Evolutionary conservation across 495 filamentous ascomycete species (phyloP).

Genomic region (Aspergillus leporis): DNA sequence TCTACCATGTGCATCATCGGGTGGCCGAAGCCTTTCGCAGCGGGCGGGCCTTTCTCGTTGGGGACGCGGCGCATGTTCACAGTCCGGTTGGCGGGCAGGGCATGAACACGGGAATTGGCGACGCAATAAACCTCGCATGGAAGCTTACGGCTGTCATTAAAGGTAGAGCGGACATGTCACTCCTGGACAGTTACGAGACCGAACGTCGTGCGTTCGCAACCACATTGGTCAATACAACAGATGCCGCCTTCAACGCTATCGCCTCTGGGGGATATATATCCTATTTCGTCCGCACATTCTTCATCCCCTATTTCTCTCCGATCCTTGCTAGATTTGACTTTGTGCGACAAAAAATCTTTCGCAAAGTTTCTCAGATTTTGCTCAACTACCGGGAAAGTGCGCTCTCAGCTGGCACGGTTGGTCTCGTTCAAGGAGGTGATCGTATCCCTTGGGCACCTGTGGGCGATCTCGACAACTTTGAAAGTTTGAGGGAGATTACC

Average conservation of each 20-base stretch:
- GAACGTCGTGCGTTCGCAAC: conserved; percentile 48
- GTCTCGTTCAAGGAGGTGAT: conserved; percentile 32
- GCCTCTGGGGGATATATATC: conserved; percentile 24
- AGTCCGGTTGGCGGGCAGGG: conserved; percentile 59
- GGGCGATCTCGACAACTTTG: conserved; percentile 32
- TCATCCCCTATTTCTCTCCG: conserved; percentile 33
- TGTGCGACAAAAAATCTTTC: conserved; percentile 24
- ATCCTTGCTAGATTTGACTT: conserved; percentile 23
- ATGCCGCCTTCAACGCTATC: conserved; percentile 29
- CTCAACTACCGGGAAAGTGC: conserved; percentile 31
- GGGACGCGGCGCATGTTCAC: conserved; percentile 58
- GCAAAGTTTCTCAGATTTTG: conserved; percentile 32
- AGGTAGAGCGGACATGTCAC: conserved; percentile 35
- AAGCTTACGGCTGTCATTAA: conserved; percentile 49
- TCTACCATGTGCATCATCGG: conserved; percentile 36
- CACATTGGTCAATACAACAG: conserved; percentile 32
- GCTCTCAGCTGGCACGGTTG: conserved; percentile 16
- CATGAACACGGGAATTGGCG: conserved; percentile 62
- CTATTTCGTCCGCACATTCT: conserved; percentile 29
- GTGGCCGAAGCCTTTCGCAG: conserved; percentile 31
- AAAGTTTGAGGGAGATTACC: conserved; percentile 26
- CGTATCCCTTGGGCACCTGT: conserved; percentile 37
- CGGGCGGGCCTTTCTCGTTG: conserved; percentile 35
- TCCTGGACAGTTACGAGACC: conserved; percentile 53
- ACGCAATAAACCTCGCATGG: conserved; percentile 62